Evolutionary conservation across 2,329 filamentous ascomycete genomes (phyloP).

Genomic region (Cladosporium cucumerinum): DNA sequence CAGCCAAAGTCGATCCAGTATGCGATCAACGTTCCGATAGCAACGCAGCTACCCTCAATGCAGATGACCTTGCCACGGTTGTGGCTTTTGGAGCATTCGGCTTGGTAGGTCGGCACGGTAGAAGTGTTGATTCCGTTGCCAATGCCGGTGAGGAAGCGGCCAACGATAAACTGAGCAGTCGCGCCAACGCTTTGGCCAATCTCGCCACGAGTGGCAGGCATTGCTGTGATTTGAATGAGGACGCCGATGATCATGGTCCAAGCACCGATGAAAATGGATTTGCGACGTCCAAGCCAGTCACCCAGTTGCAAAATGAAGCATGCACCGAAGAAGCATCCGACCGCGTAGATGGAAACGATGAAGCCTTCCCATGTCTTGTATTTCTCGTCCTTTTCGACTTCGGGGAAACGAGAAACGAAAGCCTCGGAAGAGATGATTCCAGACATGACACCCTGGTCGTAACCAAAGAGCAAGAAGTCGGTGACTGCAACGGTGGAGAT

Average conservation of each 20-base stretch:
- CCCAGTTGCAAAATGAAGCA: slow-evolving; percentile 12
- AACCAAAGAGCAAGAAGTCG: slow-evolving; percentile 48
- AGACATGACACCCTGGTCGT: slow-evolving; percentile 33
- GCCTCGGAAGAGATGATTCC: slow-evolving; percentile 63
- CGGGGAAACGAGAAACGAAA: slow-evolving; percentile 50
- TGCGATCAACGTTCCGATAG: slow-evolving; percentile 47
- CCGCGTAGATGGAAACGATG: slow-evolving; percentile 31
- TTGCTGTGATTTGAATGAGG: slow-evolving; percentile 47
- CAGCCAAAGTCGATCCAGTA: slow-evolving; percentile 50
- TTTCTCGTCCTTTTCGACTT: slow-evolving; percentile 40
- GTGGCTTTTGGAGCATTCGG: slow-evolving; percentile 49
- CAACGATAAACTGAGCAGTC: slow-evolving; percentile 45
- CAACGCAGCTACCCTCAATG: slow-evolving; percentile 49
- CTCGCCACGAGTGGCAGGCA: slow-evolving; percentile 26
- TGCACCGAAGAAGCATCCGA: slow-evolving; percentile 17
- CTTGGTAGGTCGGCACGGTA: slow-evolving; percentile 49
- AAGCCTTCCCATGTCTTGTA: slow-evolving; percentile 38
- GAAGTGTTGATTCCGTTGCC: slow-evolving; percentile 53
- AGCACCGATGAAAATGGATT: slow-evolving; percentile 15
- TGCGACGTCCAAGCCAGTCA: slow-evolving; percentile 16
- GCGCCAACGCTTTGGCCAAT: slow-evolving; percentile 24
- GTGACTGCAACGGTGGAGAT: slow-evolving; percentile 60
- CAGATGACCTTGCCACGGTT: slow-evolving; percentile 46
- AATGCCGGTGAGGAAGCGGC: slow-evolving; percentile 49
- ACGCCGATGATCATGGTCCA: slow-evolving; percentile 48